Conservation (phyloP, 1,284 basidiomycete genomes). For the Cutaneotrichosporon arboriforme region DNA sequence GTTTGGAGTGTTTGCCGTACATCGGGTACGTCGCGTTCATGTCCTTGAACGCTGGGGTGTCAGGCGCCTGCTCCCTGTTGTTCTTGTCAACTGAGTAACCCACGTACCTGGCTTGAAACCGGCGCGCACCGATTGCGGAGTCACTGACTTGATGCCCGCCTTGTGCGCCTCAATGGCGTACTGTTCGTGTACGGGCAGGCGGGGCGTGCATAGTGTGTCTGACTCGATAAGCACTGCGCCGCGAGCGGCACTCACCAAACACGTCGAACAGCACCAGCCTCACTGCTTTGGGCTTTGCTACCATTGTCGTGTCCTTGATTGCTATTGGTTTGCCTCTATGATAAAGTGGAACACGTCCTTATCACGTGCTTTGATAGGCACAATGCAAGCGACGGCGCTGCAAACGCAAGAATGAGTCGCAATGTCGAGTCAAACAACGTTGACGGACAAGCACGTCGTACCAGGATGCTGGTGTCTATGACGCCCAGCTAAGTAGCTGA, state of each 20-base stretch:
- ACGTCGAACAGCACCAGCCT: conserved; percentile 47
- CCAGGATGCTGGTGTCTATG: too few relatives aligned
- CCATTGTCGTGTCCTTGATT: too few relatives aligned
- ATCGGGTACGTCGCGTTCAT: conserved; percentile 31
- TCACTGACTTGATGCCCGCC: conserved; percentile 34
- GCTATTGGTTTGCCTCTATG: too few relatives aligned
- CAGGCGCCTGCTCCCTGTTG: too few relatives aligned
- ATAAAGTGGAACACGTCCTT: too few relatives aligned
- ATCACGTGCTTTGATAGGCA: background rate
- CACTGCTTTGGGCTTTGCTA: conserved; percentile 14
- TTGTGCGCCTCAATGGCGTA: conserved; percentile 44
- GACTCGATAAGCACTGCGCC: background rate
- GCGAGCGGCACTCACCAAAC: conserved; percentile 30
- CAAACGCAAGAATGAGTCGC: background rate
- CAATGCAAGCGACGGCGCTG: background rate
- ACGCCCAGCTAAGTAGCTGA: too few relatives aligned
- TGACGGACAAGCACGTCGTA: too few relatives aligned
- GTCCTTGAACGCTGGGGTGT: conserved; percentile 40
- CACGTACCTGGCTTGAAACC: conserved; percentile 42
- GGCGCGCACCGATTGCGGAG: conserved; percentile 30
- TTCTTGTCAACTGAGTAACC: background rate
- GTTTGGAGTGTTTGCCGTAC: conserved; percentile 39
- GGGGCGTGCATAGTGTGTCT: conserved; percentile 48
- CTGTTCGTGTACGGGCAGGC: conserved; percentile 45
- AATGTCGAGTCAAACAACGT: background rate